Percentiles rank a stretch among this genome's conserved stretches.
These are phyloP conservation scores for Candida maltosa DNA, from an alignment of 805 yeast genomes.

Conservation along the genomic window DNA sequence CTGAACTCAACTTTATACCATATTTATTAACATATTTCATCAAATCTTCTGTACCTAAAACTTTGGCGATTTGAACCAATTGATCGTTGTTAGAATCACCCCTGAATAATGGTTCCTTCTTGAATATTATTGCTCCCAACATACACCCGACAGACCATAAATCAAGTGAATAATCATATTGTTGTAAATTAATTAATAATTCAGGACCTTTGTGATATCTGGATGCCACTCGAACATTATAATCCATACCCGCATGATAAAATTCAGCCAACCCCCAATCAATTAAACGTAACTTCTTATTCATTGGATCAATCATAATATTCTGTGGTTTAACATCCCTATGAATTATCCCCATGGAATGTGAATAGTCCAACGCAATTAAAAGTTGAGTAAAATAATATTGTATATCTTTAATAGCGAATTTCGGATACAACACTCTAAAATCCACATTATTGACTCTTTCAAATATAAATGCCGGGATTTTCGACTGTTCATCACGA, in stretches of 20 bases:
- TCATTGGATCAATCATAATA: constrained; percentile 86
- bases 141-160: constrained; percentile 94
- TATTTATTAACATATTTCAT: constrained; percentile 68
- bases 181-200: constrained; percentile 76
- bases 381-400: constrained; percentile 79
- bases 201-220: constrained; percentile 94
- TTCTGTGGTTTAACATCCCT: constrained; percentile 95
- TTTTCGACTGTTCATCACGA: constrained; percentile 72
- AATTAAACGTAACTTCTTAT: constrained; percentile 68
- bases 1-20: constrained; percentile 64
- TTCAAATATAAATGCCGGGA: constrained; percentile 87
- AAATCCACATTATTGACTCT: constrained; percentile 80
- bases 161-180: constrained; percentile 88
- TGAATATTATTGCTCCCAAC: constrained; percentile 85
- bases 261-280: constrained; percentile 98
- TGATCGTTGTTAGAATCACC: constrained; percentile 92
- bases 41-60: constrained; percentile 81
- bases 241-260: constrained; percentile 84
- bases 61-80: constrained; percentile 82
- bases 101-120: constrained; percentile 88
- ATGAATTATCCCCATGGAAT: constrained; percentile 94
- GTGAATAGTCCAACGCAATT: constrained; percentile 83
- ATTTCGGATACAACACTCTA: constrained; percentile 74
- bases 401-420: constrained; percentile 72
- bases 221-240: constrained; percentile 91